A percentile compares a stretch with the other conserved stretches of the same genome.
phyloP scores from a whole-genome alignment of 1,139 yeast species.

The Lodderomyces parapsilosis region DNA sequence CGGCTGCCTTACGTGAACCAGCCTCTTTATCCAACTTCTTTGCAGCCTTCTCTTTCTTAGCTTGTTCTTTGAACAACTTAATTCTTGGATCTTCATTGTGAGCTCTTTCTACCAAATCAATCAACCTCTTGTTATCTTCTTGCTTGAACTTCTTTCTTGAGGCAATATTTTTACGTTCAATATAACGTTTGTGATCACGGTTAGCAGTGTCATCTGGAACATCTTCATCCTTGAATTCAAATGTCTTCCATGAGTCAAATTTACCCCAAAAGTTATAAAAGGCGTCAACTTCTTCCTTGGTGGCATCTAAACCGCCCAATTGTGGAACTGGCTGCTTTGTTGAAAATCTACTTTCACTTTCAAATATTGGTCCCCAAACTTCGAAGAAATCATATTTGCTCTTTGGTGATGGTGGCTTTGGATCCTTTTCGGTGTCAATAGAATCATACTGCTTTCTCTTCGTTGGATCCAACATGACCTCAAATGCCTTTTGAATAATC shows the following conservation, averaged over 20 bases:
- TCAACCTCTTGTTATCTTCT: slow-evolving; percentile 90
- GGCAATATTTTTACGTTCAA: slow-evolving; percentile 95
- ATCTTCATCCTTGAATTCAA: slow-evolving; percentile 97
- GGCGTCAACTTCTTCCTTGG: slow-evolving; percentile 82
- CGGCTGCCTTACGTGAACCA: slow-evolving; percentile 94
- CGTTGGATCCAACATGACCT: slow-evolving; percentile 77
- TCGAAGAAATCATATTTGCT: slow-evolving; percentile 75
- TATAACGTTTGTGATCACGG: slow-evolving; percentile 98
- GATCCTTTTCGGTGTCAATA: slow-evolving; percentile 86
- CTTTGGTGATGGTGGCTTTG: slow-evolving; percentile 70
- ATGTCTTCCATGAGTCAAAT: slow-evolving; percentile 97
- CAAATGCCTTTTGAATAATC: slow-evolving; percentile 95
- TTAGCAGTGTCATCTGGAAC: slow-evolving; percentile 99
- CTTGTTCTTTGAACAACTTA: slow-evolving; percentile 87
- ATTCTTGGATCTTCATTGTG: slow-evolving; percentile 92
- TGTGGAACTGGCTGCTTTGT: slow-evolving; percentile 84
- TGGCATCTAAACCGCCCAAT: slow-evolving; percentile 66
- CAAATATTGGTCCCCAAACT: slow-evolving; percentile 93
- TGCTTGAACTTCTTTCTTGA: slow-evolving; percentile 97
- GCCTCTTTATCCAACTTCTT: slow-evolving; percentile 98
- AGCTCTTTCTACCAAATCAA: slow-evolving; percentile 86
- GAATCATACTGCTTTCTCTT: slow-evolving; percentile 95
- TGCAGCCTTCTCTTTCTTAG: slow-evolving; percentile 91
- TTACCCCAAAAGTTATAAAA: slow-evolving; percentile 93
- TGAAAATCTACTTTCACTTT: slow-evolving; percentile 87